Evolutionary conservation across 805 yeast species (phyloP), one percentile per base, ranked within the genome.

Genomic region (Metschnikowia shivogae): DNA sequence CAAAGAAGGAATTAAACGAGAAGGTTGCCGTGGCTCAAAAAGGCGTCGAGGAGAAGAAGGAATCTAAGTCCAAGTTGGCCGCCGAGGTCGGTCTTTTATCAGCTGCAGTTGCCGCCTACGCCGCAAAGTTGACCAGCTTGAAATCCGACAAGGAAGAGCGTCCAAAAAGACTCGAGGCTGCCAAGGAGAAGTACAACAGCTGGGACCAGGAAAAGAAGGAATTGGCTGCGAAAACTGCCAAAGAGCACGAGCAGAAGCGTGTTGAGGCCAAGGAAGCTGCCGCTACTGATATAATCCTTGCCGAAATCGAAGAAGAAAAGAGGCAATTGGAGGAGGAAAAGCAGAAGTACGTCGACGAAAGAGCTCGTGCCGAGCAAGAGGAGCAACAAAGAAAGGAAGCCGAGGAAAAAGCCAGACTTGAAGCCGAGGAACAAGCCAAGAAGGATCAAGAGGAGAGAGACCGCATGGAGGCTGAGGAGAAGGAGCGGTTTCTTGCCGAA

Each of bases 191-290:
- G 37, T 63, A 57, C 42, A 44, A 53, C 24, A 60, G 59, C 17
- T 78, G 82, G 82, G 68, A 70, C 48, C 54, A 54, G 5, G 80
- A 78, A 49, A 67, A 68, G 59, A 64, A 67, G 37, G 67, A 60
- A n/a, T 58, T 75, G 37, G 61, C 53, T 53, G 72, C 52, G 55
- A 62, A 56, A 62, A 73, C 45, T 9, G 55, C 52, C n/a, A 34
- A 37, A 19, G 58, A 55, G 30, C 53, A 51, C 41, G 57, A 55
- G 42, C 57, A 46, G 34, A 44, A 51, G 45, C 54, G 57, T 46
- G 41, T 53, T 9, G 61, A 71, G 44, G 81, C 75, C 14, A 54
- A 61, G 43, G 77, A 76, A 57, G 60, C 52, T n/a, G 48, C 55
- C 31, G 57, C 49, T 19, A 53, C 55, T 20, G 55, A 49, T 26